phyloP scores from a whole-genome alignment of 2,329 filamentous ascomycete genomes.

The Nothopassalora personata region DNA sequence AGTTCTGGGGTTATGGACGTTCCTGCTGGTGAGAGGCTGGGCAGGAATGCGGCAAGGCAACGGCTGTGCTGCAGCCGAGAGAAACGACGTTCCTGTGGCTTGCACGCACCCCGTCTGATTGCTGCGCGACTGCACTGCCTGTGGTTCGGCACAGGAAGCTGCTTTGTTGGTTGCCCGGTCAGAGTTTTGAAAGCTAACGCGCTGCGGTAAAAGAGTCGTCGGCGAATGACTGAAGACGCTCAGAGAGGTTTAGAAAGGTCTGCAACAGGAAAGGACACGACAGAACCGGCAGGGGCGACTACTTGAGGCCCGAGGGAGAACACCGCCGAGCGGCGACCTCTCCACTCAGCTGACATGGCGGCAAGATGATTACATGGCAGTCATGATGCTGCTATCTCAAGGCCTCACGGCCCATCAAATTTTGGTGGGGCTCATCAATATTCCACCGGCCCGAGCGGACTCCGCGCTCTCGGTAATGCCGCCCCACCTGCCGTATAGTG shows the following conservation, averaged over 20 bases:
- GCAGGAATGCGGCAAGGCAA: constrained; percentile 4
- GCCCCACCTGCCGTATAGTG: neutral
- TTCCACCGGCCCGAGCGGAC: neutral
- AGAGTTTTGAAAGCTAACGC: constrained; percentile 5
- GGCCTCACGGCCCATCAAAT: too few species aligned
- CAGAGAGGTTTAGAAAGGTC: neutral
- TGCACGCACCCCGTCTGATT: neutral
- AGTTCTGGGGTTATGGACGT: neutral
- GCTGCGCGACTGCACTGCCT: neutral
- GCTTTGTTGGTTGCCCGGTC: neutral
- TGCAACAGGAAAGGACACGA: neutral
- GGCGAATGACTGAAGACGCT: constrained; percentile 1
- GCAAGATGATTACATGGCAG: neutral
- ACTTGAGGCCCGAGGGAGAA: neutral
- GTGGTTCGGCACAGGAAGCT: neutral
- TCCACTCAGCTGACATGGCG: neutral
- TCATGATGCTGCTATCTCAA: neutral
- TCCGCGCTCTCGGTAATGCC: too few species aligned
- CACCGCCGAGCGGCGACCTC: neutral
- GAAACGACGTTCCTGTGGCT: neutral
- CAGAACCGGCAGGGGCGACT: neutral
- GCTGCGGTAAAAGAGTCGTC: constrained; percentile 3
- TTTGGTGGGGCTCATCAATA: too few species aligned
- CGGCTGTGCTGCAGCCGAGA: neutral
- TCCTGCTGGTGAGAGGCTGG: constrained; percentile 1